phyloP scores from a whole-genome alignment of 1,284 basidiomycete genomes.

The Cryptococcus sp. region DNA sequence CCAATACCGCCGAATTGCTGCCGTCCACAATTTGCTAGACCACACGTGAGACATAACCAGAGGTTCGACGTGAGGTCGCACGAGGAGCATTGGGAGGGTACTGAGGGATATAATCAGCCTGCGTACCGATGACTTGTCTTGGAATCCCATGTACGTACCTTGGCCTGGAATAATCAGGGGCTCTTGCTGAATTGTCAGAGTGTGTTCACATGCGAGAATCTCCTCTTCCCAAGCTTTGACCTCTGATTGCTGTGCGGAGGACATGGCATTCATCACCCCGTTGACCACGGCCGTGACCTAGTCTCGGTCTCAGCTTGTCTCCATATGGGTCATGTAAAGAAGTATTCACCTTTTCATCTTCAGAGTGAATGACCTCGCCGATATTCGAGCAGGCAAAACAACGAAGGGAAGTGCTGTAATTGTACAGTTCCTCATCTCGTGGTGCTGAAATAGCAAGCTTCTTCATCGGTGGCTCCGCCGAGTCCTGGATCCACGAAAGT shows the following conservation, averaged over 20 bases:
- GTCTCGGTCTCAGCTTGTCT: constrained; percentile 1
- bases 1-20: constrained; percentile 80
- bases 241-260: constrained; percentile 87
- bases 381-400: constrained; percentile 69
- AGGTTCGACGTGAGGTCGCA: constrained; percentile 86
- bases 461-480: constrained; percentile 82
- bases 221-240: constrained; percentile 99
- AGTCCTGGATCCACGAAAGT: constrained; percentile 42
- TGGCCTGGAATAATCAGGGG: constrained; percentile 43
- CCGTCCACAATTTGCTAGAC: constrained; percentile 90
- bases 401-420: constrained; percentile 66
- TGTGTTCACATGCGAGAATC: constrained; percentile 83
- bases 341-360: constrained; percentile 51
- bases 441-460: constrained; percentile 86
- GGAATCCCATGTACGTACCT: constrained; percentile 22
- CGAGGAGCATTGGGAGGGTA: constrained; percentile 70
- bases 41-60: constrained; percentile 94
- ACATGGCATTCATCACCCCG: constrained; percentile 78
- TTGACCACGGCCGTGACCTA: constrained; percentile 64
- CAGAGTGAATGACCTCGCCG: constrained; percentile 61
- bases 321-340: neutral
- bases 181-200: constrained; percentile 72
- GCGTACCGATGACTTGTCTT: constrained; percentile 12
- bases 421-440: constrained; percentile 85
- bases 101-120: constrained; percentile 46